Percentiles rank a stretch among this genome's conserved stretches.
Evolutionary conservation across 352 stramenopile genomes (phyloP).

Genomic region (Peronospora farinosa): DNA sequence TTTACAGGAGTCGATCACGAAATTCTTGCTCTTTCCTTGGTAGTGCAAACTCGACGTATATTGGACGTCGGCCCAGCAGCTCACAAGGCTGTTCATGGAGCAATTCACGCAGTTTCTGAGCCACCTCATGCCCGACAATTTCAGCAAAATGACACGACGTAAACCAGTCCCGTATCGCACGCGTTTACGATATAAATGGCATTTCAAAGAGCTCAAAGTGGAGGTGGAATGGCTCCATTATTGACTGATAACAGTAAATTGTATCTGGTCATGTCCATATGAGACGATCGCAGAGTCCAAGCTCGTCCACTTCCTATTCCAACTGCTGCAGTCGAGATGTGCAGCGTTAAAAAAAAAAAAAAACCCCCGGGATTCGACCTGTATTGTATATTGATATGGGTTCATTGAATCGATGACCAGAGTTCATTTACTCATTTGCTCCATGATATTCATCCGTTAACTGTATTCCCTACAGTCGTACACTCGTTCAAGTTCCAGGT

Average conservation of each 20-base stretch:
- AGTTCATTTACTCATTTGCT: no score
- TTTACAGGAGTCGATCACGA: conserved; percentile 48
- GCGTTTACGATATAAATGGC: conserved; percentile 26
- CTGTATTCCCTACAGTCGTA: no score
- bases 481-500: background rate
- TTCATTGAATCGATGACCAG: no score
- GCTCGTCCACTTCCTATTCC: no score
- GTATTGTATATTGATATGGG: no score
- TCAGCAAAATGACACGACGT: conserved; percentile 43
- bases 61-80: conserved; percentile 43
- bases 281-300: conserved; percentile 34
- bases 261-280: conserved; percentile 11
- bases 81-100: conserved; percentile 59
- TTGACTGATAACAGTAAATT: conserved; percentile 1
- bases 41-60: conserved; percentile 75
- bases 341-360: no score
- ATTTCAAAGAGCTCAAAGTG: background rate
- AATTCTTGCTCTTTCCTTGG: conserved; percentile 60
- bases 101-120: conserved; percentile 28
- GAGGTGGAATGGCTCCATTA: no score
- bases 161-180: conserved; percentile 57
- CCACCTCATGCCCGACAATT: conserved; percentile 17
- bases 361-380: no score
- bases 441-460: no score
- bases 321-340: background rate